Percentiles rank a stretch among this genome's conserved stretches.
Conservation (phyloP, 495 filamentous ascomycete genomes). For the Penicillium bialowiezense region DNA sequence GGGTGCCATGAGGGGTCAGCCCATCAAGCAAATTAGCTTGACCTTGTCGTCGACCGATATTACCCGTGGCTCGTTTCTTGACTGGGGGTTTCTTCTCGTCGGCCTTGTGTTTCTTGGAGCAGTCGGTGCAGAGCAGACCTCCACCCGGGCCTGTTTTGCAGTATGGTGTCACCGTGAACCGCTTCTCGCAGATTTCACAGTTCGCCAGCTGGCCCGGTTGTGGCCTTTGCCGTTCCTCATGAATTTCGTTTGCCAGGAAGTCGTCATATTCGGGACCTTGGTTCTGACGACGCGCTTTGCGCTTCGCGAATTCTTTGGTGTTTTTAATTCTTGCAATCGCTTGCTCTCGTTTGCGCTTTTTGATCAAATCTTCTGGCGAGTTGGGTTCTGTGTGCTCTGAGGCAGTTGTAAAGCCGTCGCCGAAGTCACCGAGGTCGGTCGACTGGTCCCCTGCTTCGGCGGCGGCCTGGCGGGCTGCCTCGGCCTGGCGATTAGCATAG, state of each 20-base stretch:
- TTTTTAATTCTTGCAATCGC: slow-evolving; percentile 76
- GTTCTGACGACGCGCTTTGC: slow-evolving; percentile 49
- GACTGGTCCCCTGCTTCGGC: no score
- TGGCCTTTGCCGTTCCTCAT: slow-evolving; percentile 61
- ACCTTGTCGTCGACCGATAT: slow-evolving; percentile 59
- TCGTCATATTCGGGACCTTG: slow-evolving; percentile 51
- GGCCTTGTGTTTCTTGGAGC: slow-evolving; percentile 71
- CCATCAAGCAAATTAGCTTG: slow-evolving; percentile 81
- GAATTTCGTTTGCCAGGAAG: slow-evolving; percentile 48
- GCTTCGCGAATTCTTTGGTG: slow-evolving; percentile 63
- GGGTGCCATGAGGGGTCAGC: slow-evolving; percentile 62
- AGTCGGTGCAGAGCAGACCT: slow-evolving; percentile 79
- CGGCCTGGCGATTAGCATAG: slow-evolving; percentile 49
- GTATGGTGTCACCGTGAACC: slow-evolving; percentile 93
- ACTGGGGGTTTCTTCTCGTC: slow-evolving; percentile 59
- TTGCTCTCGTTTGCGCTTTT: slow-evolving; percentile 61
- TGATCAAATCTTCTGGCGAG: slow-evolving; percentile 48
- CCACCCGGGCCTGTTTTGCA: slow-evolving; percentile 76
- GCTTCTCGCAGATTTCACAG: slow-evolving; percentile 79
- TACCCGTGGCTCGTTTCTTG: slow-evolving; percentile 53
- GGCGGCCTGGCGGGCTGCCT: slow-evolving; percentile 42
- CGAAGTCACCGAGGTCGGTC: no score
- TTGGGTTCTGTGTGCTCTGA: no score
- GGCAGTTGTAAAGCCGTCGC: no score
- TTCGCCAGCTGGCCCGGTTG: slow-evolving; percentile 84